Conservation (phyloP, 2,329 filamentous ascomycete genomes). For the Chaetomium sp. region DNA sequence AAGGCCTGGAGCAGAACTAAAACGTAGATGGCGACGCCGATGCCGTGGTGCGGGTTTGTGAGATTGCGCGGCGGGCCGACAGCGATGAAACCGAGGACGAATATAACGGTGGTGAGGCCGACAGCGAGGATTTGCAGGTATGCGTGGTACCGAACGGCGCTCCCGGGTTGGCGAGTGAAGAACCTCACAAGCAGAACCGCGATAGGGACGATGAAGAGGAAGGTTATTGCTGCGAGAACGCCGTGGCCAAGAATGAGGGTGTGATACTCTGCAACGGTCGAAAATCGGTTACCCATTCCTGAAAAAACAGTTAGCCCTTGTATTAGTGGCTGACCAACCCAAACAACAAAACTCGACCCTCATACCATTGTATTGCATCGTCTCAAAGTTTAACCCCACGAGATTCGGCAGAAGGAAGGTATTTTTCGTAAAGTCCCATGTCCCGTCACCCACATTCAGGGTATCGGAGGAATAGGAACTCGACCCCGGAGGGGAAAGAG, state of each 20-base stretch:
- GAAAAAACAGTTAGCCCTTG: background rate
- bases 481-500: slow-evolving; percentile 62
- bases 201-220: slow-evolving; percentile 65
- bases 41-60: slow-evolving; percentile 79
- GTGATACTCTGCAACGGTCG: slow-evolving; percentile 63
- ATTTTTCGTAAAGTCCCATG: slow-evolving; percentile 73
- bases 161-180: slow-evolving; percentile 54
- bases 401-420: slow-evolving; percentile 74
- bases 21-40: slow-evolving; percentile 72
- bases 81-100: slow-evolving; percentile 70
- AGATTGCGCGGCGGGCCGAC: slow-evolving; percentile 66
- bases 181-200: slow-evolving; percentile 72
- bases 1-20: slow-evolving; percentile 65
- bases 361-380: slow-evolving; percentile 78
- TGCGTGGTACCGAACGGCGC: slow-evolving; percentile 62
- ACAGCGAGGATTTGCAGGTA: slow-evolving; percentile 67
- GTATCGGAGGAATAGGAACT: slow-evolving; percentile 67
- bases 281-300: slow-evolving; percentile 81
- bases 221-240: slow-evolving; percentile 64
- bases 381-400: slow-evolving; percentile 69
- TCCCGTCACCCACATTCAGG: slow-evolving; percentile 74
- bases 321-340: slow-evolving; percentile 12
- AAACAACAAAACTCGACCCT: background rate
- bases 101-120: slow-evolving; percentile 61
- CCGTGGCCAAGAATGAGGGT: slow-evolving; percentile 64